Conservation (phyloP, 805 yeast species). For the Ogataea salicorniae region DNA sequence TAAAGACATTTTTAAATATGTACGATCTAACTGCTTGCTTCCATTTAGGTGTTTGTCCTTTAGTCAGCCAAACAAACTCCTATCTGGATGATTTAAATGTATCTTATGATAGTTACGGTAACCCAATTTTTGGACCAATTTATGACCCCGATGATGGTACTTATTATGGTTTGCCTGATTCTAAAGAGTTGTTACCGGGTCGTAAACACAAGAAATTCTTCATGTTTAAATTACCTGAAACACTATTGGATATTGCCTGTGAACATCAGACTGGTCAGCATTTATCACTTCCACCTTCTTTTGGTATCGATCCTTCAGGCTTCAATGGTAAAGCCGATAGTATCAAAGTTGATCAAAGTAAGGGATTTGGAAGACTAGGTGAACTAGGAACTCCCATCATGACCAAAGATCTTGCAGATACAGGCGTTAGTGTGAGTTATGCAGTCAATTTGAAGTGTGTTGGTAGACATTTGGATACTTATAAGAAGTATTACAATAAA, state of each 20-base stretch:
- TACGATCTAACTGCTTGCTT: conserved; percentile 50
- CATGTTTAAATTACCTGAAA: conserved; percentile 49
- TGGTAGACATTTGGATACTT: conserved; percentile 35
- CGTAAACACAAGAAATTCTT: conserved; percentile 50
- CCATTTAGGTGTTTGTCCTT: conserved; percentile 29
- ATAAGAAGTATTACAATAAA: conserved; percentile 17
- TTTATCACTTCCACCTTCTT: conserved; percentile 35
- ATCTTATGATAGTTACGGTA: neutral
- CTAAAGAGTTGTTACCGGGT: conserved; percentile 41
- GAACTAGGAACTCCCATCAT: conserved; percentile 48
- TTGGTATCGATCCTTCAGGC: conserved; percentile 31
- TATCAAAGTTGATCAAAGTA: conserved; percentile 30
- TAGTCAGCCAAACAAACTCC: neutral
- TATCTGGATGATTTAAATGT: conserved; percentile 13
- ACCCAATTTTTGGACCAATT: too few relatives aligned
- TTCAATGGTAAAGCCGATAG: conserved; percentile 19
- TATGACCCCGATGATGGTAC: conserved; percentile 25
- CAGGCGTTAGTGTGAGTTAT: conserved; percentile 41
- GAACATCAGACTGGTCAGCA: conserved; percentile 35
- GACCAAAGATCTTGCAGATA: conserved; percentile 40
- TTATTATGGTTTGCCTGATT: conserved; percentile 37
- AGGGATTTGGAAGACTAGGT: conserved; percentile 54
- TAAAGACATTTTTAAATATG: conserved; percentile 39
- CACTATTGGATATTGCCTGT: conserved; percentile 48
- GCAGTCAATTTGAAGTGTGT: conserved; percentile 51